Base-by-base conservation (phyloP, 805 yeast genomes). In the Candida nanaspora region DNA sequence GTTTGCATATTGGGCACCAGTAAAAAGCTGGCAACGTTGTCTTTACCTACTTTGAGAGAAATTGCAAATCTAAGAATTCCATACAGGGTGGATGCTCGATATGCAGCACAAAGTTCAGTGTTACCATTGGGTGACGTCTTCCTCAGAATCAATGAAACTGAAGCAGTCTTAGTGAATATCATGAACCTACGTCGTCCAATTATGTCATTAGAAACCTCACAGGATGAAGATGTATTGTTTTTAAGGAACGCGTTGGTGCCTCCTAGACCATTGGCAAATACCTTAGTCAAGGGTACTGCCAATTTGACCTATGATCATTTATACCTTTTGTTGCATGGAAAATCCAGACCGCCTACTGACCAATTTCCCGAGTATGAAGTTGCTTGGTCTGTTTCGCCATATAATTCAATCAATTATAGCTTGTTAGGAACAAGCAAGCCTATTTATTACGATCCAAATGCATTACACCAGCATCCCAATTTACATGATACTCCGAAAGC, bases 221-320 rank as follows among this genome's bases (percentile, higher is more conserved):
- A 49, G 21, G 50, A 53, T 2, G 57, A 67, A 1, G 95, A 86
- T 57, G 62, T 70, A 2, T 62, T 93, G 28, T 89, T 82, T 63
- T 82, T 85, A 52, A 82, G 76, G 21, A 74, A 78, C 45, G 69
- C 83, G 35, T 63, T 72, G 6, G 73, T 82, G 18, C 94, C 96
- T 2, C 74, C 77, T 26, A 70, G 98, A 37, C 99, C 98, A 2
- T 77, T 87, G 29, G 75, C 93, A 0, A 66, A 85, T 34, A 91
- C 82, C 58, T 85, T 96, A 93, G 86, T 93, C 6, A 77, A 82
- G 48, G 96, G 96, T 3, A 65, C 28, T 7, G 76, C 77, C 16
- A 69, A 72, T 45, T 71, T 82, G n/a, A 65, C 79, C 2, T 58
- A 72, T 19, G 68, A 71, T 1, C 95, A 86, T 46, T 66, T 93